Evolutionary conservation across 2,329 filamentous ascomycete species (phyloP).

Genomic region (Leptographium radiaticola): DNA sequence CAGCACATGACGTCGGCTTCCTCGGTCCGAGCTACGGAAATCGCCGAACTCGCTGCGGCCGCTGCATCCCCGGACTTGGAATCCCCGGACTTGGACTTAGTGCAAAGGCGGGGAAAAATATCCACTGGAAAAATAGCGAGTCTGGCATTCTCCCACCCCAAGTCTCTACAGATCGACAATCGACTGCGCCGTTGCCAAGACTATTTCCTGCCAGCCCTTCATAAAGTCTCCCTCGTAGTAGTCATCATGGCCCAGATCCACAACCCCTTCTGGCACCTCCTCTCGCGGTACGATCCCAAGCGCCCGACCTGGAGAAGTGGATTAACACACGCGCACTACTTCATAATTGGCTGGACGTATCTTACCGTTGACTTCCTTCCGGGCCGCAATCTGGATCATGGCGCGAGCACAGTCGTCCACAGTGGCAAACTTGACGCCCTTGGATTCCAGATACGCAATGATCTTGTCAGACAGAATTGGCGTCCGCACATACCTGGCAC

Average conservation of each 20-base stretch:
- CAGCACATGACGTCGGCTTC: background rate
- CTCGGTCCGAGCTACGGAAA: background rate
- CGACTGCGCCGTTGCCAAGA: background rate
- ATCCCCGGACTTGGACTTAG: background rate
- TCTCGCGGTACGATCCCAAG: conserved; percentile 5
- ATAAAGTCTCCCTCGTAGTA: conserved; percentile 5
- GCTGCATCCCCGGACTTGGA: background rate
- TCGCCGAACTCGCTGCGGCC: background rate
- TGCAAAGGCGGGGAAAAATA: background rate
- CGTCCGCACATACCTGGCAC: conserved; percentile 3
- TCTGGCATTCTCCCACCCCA: background rate
- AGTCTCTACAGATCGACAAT: background rate
- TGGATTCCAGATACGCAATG: background rate
- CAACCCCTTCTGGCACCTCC: conserved; percentile 2
- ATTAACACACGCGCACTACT: background rate
- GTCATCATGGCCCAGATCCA: conserved; percentile 6
- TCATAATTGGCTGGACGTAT: background rate
- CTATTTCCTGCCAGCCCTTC: conserved; percentile 1
- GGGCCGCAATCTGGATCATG: conserved; percentile 2
- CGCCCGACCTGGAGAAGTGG: background rate
- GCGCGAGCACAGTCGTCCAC: conserved; percentile 4
- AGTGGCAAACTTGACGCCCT: conserved; percentile 7
- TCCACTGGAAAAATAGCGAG: background rate
- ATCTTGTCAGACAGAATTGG: conserved; percentile 2
- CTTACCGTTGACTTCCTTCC: conserved; percentile 2